Base-by-base conservation (phyloP, 352 stramenopile species). In the Pythium guiyangense region DNA sequence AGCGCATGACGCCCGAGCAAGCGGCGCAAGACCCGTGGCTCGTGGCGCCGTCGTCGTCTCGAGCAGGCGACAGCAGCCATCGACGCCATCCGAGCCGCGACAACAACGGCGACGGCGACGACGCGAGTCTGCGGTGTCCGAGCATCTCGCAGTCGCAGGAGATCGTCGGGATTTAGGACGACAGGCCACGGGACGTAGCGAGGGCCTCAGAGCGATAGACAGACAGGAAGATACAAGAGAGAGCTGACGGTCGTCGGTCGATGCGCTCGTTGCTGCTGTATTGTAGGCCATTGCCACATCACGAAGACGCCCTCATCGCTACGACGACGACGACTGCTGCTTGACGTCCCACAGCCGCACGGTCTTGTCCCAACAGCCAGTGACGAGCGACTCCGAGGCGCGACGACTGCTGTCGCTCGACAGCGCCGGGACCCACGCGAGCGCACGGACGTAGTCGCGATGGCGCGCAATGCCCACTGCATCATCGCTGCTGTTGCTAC, bases 21-120 rank as follows among this genome's bases (percentile, higher is more conserved):
- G 84, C 81, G 10, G 59, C 88, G 37, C 51, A 67, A 12, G 75
- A 92, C 27, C 79, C 80, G 49, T 94, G 82, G 82, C 52, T 94
- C 18, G 35, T 18, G 6, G 12, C 5, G n/a, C n/a, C n/a, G n/a
- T n/a, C n/a, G n/a, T n/a, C n/a, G n/a, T n/a, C n/a, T n/a, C n/a
- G n/a, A n/a, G n/a, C n/a, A n/a, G n/a, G n/a, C n/a, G n/a, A n/a
- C n/a, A n/a, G n/a, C n/a, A n/a, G n/a, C n/a, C n/a, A n/a, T n/a
- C n/a, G n/a, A n/a, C n/a, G n/a, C n/a, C n/a, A n/a, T n/a, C n/a
- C n/a, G n/a, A n/a, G n/a, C n/a, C n/a, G n/a, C n/a, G 52, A 4
- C 18, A 6, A 2, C 2, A 17, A 9, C 20, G 34, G 14, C 6
- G 9, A 17, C 8, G 18, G 18, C 2, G 40, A 51, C n/a, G 20